A percentile compares a stretch with the other conserved stretches of the same genome.
Conservation (phyloP, 2,329 filamentous ascomycete genomes). For the Raffaelea arxii region DNA sequence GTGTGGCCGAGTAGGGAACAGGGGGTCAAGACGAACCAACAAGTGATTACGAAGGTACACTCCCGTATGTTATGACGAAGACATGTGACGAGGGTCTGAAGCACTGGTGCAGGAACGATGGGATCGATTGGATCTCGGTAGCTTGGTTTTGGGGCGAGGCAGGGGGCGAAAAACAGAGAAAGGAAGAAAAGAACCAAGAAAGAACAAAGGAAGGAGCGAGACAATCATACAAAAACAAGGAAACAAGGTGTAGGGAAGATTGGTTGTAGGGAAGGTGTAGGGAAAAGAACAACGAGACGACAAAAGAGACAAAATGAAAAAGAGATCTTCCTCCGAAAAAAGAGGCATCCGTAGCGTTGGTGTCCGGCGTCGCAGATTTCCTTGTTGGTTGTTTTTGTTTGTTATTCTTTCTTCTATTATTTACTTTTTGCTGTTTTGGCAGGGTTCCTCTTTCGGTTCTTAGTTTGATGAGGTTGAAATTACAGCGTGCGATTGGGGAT, state of each 20-base stretch:
- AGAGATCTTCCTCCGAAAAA: background rate
- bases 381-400: background rate
- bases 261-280: background rate
- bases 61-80: too few relatives aligned
- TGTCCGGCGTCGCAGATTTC: background rate
- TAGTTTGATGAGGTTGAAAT: background rate
- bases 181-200: background rate
- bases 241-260: background rate
- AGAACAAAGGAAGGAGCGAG: background rate
- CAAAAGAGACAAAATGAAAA: background rate
- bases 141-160: background rate
- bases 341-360: background rate
- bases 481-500: too few relatives aligned
- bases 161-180: background rate
- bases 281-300: background rate
- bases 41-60: too few relatives aligned
- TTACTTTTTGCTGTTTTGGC: background rate
- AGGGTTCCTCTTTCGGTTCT: background rate
- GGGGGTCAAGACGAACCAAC: too few relatives aligned
- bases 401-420: background rate
- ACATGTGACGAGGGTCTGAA: too few relatives aligned
- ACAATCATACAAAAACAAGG: background rate
- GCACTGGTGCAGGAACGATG: too few relatives aligned
- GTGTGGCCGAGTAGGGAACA: too few relatives aligned
- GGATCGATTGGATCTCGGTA: too few relatives aligned